Conservation (phyloP, 2,329 filamentous ascomycete species). For the Aspergillus uvarum region DNA sequence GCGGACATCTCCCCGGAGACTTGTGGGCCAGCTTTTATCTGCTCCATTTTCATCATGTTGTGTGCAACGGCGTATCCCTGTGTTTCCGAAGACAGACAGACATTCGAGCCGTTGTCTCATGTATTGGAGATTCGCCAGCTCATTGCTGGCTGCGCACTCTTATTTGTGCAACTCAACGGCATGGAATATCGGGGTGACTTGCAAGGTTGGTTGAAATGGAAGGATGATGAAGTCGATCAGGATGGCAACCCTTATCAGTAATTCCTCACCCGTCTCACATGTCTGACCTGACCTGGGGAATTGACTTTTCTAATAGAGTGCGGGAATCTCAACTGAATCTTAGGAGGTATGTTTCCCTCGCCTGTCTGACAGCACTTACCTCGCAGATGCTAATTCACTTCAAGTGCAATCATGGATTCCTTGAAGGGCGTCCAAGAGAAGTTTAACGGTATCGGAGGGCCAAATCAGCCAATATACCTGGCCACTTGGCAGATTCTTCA, state of each 20-base stretch:
- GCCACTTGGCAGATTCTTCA: slow-evolving; percentile 28
- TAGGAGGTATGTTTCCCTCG: slow-evolving; percentile 13
- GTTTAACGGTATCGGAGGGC: slow-evolving; percentile 4
- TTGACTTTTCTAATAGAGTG: slow-evolving; percentile 1
- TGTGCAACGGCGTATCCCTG: slow-evolving; percentile 36
- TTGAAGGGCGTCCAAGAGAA: slow-evolving; percentile 18
- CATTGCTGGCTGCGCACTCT: slow-evolving; percentile 32
- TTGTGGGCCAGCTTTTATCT: slow-evolving; percentile 44
- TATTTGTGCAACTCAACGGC: slow-evolving; percentile 28
- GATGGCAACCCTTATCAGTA: slow-evolving; percentile 13
- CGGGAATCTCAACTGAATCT: slow-evolving; percentile 16
- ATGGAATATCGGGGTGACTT: slow-evolving; percentile 25
- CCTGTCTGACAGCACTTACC: neutral
- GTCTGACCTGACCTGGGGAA: neutral
- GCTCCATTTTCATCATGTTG: slow-evolving; percentile 42
- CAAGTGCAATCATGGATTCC: slow-evolving; percentile 28
- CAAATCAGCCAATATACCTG: slow-evolving; percentile 21
- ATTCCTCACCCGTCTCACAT: neutral
- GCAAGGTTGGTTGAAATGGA: slow-evolving; percentile 27
- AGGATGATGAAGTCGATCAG: slow-evolving; percentile 14
- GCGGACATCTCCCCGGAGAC: slow-evolving; percentile 41
- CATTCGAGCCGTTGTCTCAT: slow-evolving; percentile 27
- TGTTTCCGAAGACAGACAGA: slow-evolving; percentile 25
- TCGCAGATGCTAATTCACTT: slow-evolving; percentile 7
- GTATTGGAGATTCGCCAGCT: slow-evolving; percentile 31